phyloP scores from a whole-genome alignment of 176 grass and related monocot genomes.

The Calamus simplicifolius region DNA sequence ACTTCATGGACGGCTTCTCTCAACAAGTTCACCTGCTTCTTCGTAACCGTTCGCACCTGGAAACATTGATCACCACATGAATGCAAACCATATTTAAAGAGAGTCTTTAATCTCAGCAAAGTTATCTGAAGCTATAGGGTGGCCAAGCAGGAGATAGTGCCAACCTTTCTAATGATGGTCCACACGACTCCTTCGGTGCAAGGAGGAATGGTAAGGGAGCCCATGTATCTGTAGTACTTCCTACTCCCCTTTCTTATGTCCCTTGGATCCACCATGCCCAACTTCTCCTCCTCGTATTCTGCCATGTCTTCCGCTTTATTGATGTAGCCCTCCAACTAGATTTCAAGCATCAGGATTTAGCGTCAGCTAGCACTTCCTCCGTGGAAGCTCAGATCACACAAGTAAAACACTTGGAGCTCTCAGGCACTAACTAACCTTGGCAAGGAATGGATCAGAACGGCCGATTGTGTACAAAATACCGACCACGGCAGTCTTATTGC shows the following conservation, averaged over 20 bases:
- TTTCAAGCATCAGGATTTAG: not conserved
- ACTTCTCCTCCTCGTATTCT: constrained; percentile 26
- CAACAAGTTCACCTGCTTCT: constrained; percentile 44
- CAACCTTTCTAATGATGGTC: constrained; percentile 53
- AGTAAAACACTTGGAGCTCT: not conserved
- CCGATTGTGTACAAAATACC: constrained; percentile 48
- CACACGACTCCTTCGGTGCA: constrained; percentile 75
- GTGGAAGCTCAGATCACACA: not conserved
- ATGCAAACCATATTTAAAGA: too few relatives aligned
- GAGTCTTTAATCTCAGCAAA: not conserved
- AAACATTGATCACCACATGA: not conserved
- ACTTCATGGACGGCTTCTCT: constrained; percentile 62
- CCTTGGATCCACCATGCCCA: constrained; percentile 30
- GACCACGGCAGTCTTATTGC: constrained; percentile 36
- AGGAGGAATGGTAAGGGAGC: constrained; percentile 63
- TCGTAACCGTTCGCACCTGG: constrained; percentile 52
- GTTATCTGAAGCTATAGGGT: not conserved
- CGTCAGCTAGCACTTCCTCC: not conserved
- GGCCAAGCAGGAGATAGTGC: not conserved
- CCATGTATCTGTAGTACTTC: constrained; percentile 68
- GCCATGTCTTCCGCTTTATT: constrained; percentile 9
- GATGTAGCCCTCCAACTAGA: constrained; percentile 52
- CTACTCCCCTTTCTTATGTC: constrained; percentile 13
- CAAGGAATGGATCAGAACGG: constrained; percentile 30
- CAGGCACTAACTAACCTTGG: constrained; percentile 12